Evolutionary conservation across 106 monocot genomes (phyloP).

Genomic region (Amphibolis antarctica): DNA sequence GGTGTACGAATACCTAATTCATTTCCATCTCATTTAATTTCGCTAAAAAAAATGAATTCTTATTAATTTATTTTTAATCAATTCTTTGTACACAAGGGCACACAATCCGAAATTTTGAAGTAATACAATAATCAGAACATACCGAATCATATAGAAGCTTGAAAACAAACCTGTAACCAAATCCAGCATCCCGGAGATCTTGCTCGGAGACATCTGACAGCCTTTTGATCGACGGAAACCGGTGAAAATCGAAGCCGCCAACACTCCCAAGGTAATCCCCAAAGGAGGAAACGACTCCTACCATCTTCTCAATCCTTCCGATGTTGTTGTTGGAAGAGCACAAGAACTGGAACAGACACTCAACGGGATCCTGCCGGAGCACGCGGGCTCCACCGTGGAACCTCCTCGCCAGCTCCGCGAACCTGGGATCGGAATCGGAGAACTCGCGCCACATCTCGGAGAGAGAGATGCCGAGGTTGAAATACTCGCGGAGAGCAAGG

Average conservation of each 20-base stretch:
- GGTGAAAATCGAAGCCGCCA: conserved; percentile 53
- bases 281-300: conserved; percentile 41
- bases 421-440: conserved; percentile 40
- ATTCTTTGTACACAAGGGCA: too few species aligned
- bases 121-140: too few species aligned
- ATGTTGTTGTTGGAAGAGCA: conserved; percentile 98
- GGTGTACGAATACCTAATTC: too few species aligned
- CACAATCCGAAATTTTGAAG: too few species aligned
- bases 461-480: conserved; percentile 59
- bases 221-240: conserved; percentile 61
- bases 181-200: conserved; percentile 74
- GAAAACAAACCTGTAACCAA: conserved; percentile 80
- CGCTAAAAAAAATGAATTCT: too few species aligned
- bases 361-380: conserved; percentile 86
- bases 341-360: conserved; percentile 89
- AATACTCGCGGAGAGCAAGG: conserved; percentile 50
- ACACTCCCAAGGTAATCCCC: conserved; percentile 60
- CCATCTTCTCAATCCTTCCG: conserved; percentile 87
- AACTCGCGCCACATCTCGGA: conserved; percentile 58
- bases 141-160: too few species aligned
- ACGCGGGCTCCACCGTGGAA: conserved; percentile 74
- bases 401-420: conserved; percentile 47
- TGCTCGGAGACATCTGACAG: conserved; percentile 49
- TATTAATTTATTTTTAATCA: too few species aligned
- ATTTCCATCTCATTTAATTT: too few species aligned